Evolutionary conservation across 805 yeast species (phyloP), one percentile per base, ranked within the genome.

Genomic region (Nakazawaea anatomiae): DNA sequence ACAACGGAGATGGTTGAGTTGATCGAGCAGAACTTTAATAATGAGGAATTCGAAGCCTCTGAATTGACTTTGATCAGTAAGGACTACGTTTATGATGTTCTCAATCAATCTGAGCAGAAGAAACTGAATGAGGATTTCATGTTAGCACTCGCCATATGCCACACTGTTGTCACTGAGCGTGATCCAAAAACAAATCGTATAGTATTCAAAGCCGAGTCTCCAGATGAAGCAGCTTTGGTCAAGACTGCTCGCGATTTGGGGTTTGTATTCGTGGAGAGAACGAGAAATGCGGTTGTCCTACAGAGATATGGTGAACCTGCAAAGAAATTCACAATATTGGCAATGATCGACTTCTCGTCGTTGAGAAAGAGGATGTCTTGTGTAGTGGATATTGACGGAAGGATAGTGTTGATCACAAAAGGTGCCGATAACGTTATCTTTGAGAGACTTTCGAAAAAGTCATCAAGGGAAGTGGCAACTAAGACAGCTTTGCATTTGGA

Each of bases 151-250:
- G 87, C 91, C 0, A 68, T 87, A 27, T 87, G 94, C 58, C 91
- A 87, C 60, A 80, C 89, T 4, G 94, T 84, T 4, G 78, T 85
- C 39, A 82, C 89, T 10, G 89, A 83, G 54, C 60, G 53, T 7
- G 70, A 69, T 44, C 62, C 61, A 2, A 78, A 75, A 18, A 70
- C 70, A 0, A 65, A 61, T 10, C 60, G 65, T 35, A 63, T 81
- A 41, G 73, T 73, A 31, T 83, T 80, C 67, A 84, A 85, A 58
- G 91, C 92, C 1, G 91, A 87, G 61, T 84, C 90, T 7, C 95
- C 95, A 0, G 95, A 87, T 68, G 95, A 87, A 63, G 81, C 85
- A 41, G 91, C 94, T 0, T 72, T 87, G 49, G 92, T 87, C n/a
- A 72, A 85, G 1, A 83, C 79, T 44, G 92, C 92, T 1, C 71